Percentiles rank a stretch among this genome's conserved stretches.
Evolutionary conservation across 1,284 basidiomycete genomes (phyloP).

Genomic region (Pyrrhoderma lamaoense): DNA sequence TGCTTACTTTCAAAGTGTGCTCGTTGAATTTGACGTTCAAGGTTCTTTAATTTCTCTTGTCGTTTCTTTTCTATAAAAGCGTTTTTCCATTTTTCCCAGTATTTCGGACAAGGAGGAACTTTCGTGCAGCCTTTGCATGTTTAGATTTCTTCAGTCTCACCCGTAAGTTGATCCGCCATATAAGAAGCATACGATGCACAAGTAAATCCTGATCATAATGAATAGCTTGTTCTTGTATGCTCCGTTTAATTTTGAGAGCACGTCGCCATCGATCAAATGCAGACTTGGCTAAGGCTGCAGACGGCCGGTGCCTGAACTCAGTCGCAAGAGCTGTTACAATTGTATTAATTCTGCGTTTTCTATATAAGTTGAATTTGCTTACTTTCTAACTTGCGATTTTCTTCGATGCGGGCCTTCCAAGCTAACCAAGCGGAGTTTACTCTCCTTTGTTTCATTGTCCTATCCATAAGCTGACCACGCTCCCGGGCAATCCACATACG

Average conservation of each 20-base stretch:
- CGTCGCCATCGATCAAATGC: conserved; percentile 15
- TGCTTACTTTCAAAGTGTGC: conserved; percentile 20
- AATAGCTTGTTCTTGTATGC: conserved; percentile 43
- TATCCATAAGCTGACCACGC: conserved; percentile 53
- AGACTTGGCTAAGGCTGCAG: conserved; percentile 6
- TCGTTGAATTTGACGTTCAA: conserved; percentile 34
- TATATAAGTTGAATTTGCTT: background rate
- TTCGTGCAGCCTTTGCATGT: conserved; percentile 52
- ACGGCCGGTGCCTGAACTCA: conserved; percentile 17
- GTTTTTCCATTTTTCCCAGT: conserved; percentile 47
- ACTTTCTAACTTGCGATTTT: conserved; percentile 43
- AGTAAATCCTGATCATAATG: conserved; percentile 38
- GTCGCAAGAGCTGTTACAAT: conserved; percentile 9
- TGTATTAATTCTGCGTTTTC: background rate
- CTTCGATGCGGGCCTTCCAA: conserved; percentile 47
- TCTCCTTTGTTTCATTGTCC: conserved; percentile 42
- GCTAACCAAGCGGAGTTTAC: conserved; percentile 40
- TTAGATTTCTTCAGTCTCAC: conserved; percentile 43
- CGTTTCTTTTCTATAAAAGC: conserved; percentile 43
- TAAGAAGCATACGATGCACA: conserved; percentile 40
- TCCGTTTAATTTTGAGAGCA: conserved; percentile 35
- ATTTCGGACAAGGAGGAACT: conserved; percentile 44
- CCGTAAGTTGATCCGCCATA: conserved; percentile 54
- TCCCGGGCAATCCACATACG: conserved; percentile 71
- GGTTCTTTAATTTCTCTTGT: conserved; percentile 38